These are phyloP conservation scores for Paramyrothecium roridum DNA, from an alignment of 2,329 filamentous ascomycete genomes.

Conservation along the genomic window DNA sequence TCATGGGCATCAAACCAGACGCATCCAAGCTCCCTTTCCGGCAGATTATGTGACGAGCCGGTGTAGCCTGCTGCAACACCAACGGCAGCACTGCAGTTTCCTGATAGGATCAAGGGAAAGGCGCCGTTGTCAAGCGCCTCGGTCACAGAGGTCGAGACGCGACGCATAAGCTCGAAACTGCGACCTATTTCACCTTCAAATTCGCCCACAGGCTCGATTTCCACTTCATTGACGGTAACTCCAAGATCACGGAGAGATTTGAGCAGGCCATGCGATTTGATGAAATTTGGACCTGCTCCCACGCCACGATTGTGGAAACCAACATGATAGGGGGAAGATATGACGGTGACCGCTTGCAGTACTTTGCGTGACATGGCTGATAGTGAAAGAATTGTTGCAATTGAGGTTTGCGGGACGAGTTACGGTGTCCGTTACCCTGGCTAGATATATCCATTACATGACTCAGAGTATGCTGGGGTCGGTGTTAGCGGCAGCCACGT, in stretches of 20 bases:
- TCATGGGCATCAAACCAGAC: slow-evolving; percentile 42
- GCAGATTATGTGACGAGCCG: slow-evolving; percentile 1
- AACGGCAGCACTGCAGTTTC: slow-evolving; percentile 33
- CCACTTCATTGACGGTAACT: slow-evolving; percentile 18
- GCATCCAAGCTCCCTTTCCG: slow-evolving; percentile 20
- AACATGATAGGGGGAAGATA: slow-evolving; percentile 36
- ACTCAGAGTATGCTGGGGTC: too few species aligned
- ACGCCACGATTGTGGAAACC: slow-evolving; percentile 31
- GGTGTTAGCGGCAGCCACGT: too few species aligned
- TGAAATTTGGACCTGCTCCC: slow-evolving; percentile 30
- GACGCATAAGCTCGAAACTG: slow-evolving; percentile 34
- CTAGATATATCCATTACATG: too few species aligned
- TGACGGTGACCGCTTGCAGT: slow-evolving; percentile 25
- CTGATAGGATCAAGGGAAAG: slow-evolving; percentile 35
- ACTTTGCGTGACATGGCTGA: not conserved
- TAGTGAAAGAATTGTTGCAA: too few species aligned
- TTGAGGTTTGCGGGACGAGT: too few species aligned
- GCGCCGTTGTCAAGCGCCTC: slow-evolving; percentile 17
- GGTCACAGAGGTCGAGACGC: slow-evolving; percentile 26
- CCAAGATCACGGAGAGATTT: slow-evolving; percentile 17
- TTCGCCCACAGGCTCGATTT: slow-evolving; percentile 22
- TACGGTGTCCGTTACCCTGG: too few species aligned
- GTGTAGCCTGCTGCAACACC: slow-evolving; percentile 31
- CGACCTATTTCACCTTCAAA: slow-evolving; percentile 36
- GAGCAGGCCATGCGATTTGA: slow-evolving; percentile 25